Percentiles rank a stretch among this genome's conserved stretches.
Evolutionary conservation across 352 stramenopile genomes (phyloP).

Genomic region (Phytopythium cucurbitacearum): DNA sequence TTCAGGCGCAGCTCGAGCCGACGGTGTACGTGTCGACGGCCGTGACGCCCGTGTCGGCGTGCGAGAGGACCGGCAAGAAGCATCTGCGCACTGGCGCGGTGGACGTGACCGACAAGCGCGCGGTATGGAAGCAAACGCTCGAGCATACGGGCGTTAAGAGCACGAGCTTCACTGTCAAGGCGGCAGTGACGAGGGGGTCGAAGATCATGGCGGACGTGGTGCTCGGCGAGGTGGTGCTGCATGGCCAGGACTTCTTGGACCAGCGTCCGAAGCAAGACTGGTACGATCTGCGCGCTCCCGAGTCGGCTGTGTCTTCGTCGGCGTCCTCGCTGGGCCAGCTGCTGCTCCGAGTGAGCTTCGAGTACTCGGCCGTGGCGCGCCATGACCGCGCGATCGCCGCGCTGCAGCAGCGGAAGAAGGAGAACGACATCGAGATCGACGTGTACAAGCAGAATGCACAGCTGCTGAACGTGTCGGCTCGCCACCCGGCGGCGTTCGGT

Average conservation of each 20-base stretch:
- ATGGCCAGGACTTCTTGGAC: conserved; percentile 46
- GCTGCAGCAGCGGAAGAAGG: conserved; percentile 50
- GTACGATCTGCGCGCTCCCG: conserved; percentile 42
- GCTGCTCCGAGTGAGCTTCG: conserved; percentile 54
- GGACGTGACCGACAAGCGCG: conserved; percentile 13
- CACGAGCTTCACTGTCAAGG: conserved; percentile 61
- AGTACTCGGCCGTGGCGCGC: conserved; percentile 42
- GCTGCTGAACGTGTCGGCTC: conserved; percentile 35
- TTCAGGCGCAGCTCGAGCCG: conserved; percentile 29
- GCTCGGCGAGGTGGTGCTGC: conserved; percentile 60
- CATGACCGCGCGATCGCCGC: conserved; percentile 31
- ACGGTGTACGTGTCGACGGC: conserved; percentile 56
- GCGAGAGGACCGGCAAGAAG: conserved; percentile 71
- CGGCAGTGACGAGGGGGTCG: conserved; percentile 50
- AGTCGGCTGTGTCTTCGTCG: conserved; percentile 11
- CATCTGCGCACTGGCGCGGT: conserved; percentile 39
- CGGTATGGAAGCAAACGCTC: conserved; percentile 47
- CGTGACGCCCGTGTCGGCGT: conserved; percentile 52
- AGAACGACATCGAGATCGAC: conserved; percentile 65
- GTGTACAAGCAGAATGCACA: conserved; percentile 51
- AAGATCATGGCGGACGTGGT: conserved; percentile 63
- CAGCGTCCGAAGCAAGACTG: conserved; percentile 52
- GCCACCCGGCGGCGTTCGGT: conserved; percentile 73
- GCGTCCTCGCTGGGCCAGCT: conserved; percentile 31
- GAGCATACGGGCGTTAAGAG: conserved; percentile 65